Conservation (phyloP, 2,329 filamentous ascomycete species). For the Chaetomium olivaceum region DNA sequence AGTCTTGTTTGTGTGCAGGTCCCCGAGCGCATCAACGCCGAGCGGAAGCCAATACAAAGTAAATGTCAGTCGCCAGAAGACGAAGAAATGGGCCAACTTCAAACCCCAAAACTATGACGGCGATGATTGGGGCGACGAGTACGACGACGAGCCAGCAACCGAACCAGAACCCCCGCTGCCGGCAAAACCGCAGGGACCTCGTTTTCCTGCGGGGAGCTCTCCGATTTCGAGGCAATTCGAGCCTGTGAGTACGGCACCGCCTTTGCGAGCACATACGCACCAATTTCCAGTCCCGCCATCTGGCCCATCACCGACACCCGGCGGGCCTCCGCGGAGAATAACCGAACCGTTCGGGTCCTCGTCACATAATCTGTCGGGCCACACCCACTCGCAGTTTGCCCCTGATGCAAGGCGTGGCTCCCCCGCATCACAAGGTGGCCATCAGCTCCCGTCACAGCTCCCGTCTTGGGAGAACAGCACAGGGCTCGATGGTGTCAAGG, state of each 20-base stretch:
- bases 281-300: slow-evolving; percentile 4
- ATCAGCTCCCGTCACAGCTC: slow-evolving; percentile 46
- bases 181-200: slow-evolving; percentile 30
- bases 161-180: slow-evolving; percentile 37
- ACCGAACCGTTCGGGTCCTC: slow-evolving; percentile 31
- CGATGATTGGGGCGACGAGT: slow-evolving; percentile 84
- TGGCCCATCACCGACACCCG: not conserved
- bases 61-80: slow-evolving; percentile 86
- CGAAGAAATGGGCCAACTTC: slow-evolving; percentile 92
- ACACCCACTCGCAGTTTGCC: slow-evolving; percentile 13
- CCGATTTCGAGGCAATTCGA: slow-evolving; percentile 27
- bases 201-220: slow-evolving; percentile 22
- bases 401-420: slow-evolving; percentile 23
- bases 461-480: slow-evolving; percentile 65
- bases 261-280: slow-evolving; percentile 31
- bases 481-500: slow-evolving; percentile 46
- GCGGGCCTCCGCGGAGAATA: slow-evolving; percentile 20
- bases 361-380: slow-evolving; percentile 22
- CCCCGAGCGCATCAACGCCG: slow-evolving; percentile 27
- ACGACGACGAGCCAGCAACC: slow-evolving; percentile 63
- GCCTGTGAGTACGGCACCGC: slow-evolving; percentile 26
- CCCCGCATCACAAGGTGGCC: slow-evolving; percentile 33
- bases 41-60: slow-evolving; percentile 62
- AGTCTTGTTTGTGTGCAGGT: slow-evolving; percentile 26
- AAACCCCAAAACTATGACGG: slow-evolving; percentile 85